Base-by-base conservation (phyloP, 2,329 filamentous ascomycete species). In the Cercospora citrullina region DNA sequence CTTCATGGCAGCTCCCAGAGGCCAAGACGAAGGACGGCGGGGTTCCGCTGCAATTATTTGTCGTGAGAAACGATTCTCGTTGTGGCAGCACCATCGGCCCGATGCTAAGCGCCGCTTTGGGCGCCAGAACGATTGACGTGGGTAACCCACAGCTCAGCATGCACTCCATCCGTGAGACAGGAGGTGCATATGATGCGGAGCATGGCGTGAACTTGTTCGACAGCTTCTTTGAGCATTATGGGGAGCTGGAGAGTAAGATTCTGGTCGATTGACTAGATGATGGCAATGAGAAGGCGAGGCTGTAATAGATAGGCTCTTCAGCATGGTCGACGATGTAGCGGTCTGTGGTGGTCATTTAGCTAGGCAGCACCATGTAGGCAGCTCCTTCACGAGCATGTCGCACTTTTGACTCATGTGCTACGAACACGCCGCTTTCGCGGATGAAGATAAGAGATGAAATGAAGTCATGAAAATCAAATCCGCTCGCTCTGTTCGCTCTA, bases 31-130 rank as follows among this genome's bases (percentile, higher is more conserved):
- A 86, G 58, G 82, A 84, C 36, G 87, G 86, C 18, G 89, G 88
- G 26, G 93, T 98, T 21, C 95, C 95, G 14, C 86, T 99, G 64
- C 95, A 99, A 83, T 84, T 98, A 45, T 98, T 98, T 76, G 95
- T 99, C 48, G 94, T 98, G 58, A 88, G 94, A 77, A 99, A 99
- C 80, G 95, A 99, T 79, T 95, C 91, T 4, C 89, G 91, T 63
- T 99, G 95, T 79, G 95, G 95, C 65, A 94, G 92, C 82, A 99
- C 95, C 39, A 99, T 99, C 76, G 95, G 95, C 0, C 95, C 95
- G n/a, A 97, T 97, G 89, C 84, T 98, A 57, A 91, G 91, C 64
- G 93, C 94, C 26, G 90, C 90, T 68, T 83, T 98, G 74, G 95
- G 95, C 66, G 89, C 93, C 64, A 86, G 95, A 70, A 98, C 95